phyloP scores from a whole-genome alignment of 75 land plant genomes.

The Larix kaempferi region DNA sequence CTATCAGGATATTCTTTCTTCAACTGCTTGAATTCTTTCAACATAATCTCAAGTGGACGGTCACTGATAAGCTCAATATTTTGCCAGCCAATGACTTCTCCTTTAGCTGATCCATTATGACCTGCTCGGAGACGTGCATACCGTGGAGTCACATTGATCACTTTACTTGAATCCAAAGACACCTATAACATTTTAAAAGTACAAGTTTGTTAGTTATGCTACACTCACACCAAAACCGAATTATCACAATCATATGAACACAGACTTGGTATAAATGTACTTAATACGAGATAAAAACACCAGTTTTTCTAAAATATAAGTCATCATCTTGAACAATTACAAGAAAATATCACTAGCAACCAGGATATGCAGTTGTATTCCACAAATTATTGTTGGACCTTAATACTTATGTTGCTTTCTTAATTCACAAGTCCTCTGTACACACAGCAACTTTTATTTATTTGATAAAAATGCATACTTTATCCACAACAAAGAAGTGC shows the following conservation, averaged over 20 bases:
- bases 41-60: constrained; percentile 96
- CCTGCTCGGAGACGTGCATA: constrained; percentile 82
- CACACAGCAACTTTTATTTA: not conserved
- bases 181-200: constrained; percentile 42
- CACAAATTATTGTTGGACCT: not conserved
- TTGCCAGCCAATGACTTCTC: constrained; percentile 98
- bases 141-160: constrained; percentile 96
- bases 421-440: not conserved
- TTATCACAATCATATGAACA: not conserved
- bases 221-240: not conserved
- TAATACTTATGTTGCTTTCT: not conserved
- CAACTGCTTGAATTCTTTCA: constrained; percentile 82
- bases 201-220: constrained; percentile 7
- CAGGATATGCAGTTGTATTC: not conserved
- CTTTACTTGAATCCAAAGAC: constrained; percentile 93
- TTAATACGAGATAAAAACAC: not conserved
- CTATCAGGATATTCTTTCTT: constrained; percentile 97
- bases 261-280: not conserved
- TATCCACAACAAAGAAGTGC: not conserved
- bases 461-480: not conserved
- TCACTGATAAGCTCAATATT: constrained; percentile 99
- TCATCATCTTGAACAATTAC: not conserved
- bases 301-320: too few species aligned
- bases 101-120: constrained; percentile 65
- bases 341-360: not conserved